Conservation (phyloP, 2,329 filamentous ascomycete genomes). For the Fusarium fracticaudum region DNA sequence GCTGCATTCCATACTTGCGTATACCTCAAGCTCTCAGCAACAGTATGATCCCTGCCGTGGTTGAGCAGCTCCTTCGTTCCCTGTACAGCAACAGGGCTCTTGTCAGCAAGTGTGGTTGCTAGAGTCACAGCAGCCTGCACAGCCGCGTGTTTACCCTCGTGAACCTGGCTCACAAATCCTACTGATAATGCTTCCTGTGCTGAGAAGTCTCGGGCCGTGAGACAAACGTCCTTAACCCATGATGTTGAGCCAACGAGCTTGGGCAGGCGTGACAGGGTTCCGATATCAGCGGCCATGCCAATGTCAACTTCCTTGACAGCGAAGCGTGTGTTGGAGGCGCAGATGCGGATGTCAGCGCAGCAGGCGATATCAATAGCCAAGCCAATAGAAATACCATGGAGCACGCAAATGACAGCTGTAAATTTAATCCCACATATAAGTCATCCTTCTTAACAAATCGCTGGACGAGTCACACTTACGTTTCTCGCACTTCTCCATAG, state of each 20-base stretch:
- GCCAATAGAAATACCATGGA: slow-evolving; percentile 83
- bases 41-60: slow-evolving; percentile 79
- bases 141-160: slow-evolving; percentile 69
- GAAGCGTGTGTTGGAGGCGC: slow-evolving; percentile 67
- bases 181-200: slow-evolving; percentile 74
- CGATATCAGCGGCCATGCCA: slow-evolving; percentile 81
- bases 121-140: slow-evolving; percentile 70
- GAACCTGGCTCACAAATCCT: slow-evolving; percentile 75
- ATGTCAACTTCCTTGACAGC: slow-evolving; percentile 86
- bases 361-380: slow-evolving; percentile 79
- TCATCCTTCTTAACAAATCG: neutral
- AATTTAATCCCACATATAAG: slow-evolving; percentile 23
- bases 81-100: slow-evolving; percentile 89
- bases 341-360: slow-evolving; percentile 76
- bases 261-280: slow-evolving; percentile 77
- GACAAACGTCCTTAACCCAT: slow-evolving; percentile 83
- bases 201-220: slow-evolving; percentile 76
- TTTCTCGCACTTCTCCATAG: slow-evolving; percentile 89
- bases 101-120: slow-evolving; percentile 73
- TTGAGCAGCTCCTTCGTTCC: slow-evolving; percentile 90
- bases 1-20: slow-evolving; percentile 89
- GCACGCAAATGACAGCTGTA: slow-evolving; percentile 79
- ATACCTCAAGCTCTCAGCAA: slow-evolving; percentile 83
- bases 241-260: slow-evolving; percentile 75
- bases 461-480: slow-evolving; percentile 58